Evolutionary conservation across 306 rosid genomes (phyloP), one percentile per base, ranked within the genome.

Genomic region (Cucurbita argyrosperma): DNA sequence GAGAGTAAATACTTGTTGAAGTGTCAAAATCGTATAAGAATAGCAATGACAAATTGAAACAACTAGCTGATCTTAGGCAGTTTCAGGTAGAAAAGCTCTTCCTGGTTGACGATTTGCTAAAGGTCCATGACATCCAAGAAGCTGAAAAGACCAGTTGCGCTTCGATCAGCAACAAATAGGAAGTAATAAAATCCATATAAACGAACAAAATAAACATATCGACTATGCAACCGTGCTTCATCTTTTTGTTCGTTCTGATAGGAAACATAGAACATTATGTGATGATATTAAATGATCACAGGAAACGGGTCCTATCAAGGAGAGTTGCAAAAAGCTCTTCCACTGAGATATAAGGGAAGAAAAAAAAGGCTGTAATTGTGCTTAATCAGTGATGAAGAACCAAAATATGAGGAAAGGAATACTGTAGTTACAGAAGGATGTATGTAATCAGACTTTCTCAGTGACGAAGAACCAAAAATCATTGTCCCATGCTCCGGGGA

Each of bases 121-220:
- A 45, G 39, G 72, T 5, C 72, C 72, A 45, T 66, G 72, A 39
- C 72, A 66, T 66, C 72, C 72, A 66, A 66, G 72, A 11, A 66
- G 72, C 72, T 66, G 72, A 51, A 19, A 42, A 45, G 71, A 11
- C 9, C 51, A 43, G 9, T 40, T 65, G 38, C 53, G 0, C 1
- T 3, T 13, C 15, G n/a, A 42, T 65, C 14, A 65, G 71, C n/a
- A 42, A 40, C 26, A n/a, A 8, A 16, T 40, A 38, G 23, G 43
- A 60, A 35, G 15, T 62, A 62, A 37, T 30, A 30, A 8, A 37
- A 37, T 21, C 6, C 6, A 2, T 13, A 45, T 10, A 12, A 35
- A 8, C 7, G 7, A 57, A 1, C n/a, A 11, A 7, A 54, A 21
- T 23, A 55, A 19, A 1, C 37, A 56, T 8, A 58, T 58, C 26